phyloP scores from a whole-genome alignment of 2,329 filamentous ascomycete species.

The Scedosporium boydii region DNA sequence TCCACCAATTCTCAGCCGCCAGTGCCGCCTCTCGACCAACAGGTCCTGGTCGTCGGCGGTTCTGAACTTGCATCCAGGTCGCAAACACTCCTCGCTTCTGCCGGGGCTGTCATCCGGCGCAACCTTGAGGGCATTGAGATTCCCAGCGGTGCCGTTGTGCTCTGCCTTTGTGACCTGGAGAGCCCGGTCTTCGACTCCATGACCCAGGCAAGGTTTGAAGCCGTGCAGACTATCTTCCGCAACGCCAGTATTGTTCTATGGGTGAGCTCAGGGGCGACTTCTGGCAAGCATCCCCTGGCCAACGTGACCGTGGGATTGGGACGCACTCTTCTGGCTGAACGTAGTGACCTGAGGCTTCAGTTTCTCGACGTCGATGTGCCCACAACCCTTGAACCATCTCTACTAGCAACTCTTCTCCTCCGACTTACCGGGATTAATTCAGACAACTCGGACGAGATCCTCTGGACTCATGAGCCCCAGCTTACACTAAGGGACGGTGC shows the following conservation, averaged over 20 bases:
- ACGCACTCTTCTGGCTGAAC: not conserved
- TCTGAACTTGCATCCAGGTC: too few relatives aligned
- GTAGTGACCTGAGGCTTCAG: not conserved
- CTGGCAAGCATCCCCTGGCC: not conserved
- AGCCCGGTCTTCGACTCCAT: not conserved
- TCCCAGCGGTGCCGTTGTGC: conserved; percentile 13
- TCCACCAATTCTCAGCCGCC: too few relatives aligned
- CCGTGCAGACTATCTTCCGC: too few relatives aligned
- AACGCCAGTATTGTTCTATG: not conserved
- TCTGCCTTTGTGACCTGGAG: conserved; percentile 6
- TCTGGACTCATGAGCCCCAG: conserved; percentile 5
- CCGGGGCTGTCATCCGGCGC: not conserved
- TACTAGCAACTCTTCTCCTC: not conserved
- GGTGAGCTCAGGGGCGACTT: not conserved
- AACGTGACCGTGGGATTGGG: not conserved
- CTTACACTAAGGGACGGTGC: not conserved
- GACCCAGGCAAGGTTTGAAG: not conserved
- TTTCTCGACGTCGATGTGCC: too few relatives aligned
- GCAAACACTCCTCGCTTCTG: too few relatives aligned
- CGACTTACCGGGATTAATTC: not conserved
- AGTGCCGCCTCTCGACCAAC: too few relatives aligned
- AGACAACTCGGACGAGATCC: not conserved
- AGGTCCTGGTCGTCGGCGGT: too few relatives aligned
- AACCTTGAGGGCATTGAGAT: conserved; percentile 3
- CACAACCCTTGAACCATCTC: too few relatives aligned